phyloP scores from a whole-genome alignment of 805 yeast genomes.

The Candida stauntonica region DNA sequence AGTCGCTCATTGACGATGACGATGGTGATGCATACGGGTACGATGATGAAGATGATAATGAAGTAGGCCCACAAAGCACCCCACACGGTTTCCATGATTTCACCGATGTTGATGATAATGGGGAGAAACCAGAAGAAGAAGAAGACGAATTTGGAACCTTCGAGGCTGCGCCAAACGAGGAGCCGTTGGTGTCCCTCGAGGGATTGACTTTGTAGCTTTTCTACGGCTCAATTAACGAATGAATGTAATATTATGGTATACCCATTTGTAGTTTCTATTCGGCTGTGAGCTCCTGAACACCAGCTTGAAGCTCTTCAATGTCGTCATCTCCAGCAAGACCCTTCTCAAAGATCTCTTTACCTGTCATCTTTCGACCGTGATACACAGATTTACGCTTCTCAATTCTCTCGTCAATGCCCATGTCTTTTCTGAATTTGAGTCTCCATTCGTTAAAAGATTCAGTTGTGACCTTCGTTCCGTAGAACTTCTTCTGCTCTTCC shows the following conservation, averaged over 20 bases:
- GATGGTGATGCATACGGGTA: slow-evolving; percentile 20
- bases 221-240: too few species aligned
- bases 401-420: slow-evolving; percentile 61
- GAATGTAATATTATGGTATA: too few species aligned
- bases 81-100: too few species aligned
- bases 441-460: slow-evolving; percentile 80
- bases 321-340: slow-evolving; percentile 78
- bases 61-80: background rate
- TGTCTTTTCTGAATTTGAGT: slow-evolving; percentile 59
- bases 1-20: slow-evolving; percentile 9
- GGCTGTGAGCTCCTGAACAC: slow-evolving; percentile 15
- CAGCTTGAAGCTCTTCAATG: slow-evolving; percentile 35
- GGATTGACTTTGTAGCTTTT: too few species aligned
- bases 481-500: slow-evolving; percentile 84
- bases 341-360: slow-evolving; percentile 82
- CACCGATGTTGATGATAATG: too few species aligned
- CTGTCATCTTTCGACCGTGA: slow-evolving; percentile 77
- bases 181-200: too few species aligned
- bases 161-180: too few species aligned
- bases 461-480: slow-evolving; percentile 83
- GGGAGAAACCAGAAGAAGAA: too few species aligned
- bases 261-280: too few species aligned
- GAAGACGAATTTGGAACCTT: too few species aligned
- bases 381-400: slow-evolving; percentile 46
- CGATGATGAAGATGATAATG: slow-evolving; percentile 25